phyloP scores from a whole-genome alignment of 495 filamentous ascomycete species.

The Pseudotulostoma volvatum region DNA sequence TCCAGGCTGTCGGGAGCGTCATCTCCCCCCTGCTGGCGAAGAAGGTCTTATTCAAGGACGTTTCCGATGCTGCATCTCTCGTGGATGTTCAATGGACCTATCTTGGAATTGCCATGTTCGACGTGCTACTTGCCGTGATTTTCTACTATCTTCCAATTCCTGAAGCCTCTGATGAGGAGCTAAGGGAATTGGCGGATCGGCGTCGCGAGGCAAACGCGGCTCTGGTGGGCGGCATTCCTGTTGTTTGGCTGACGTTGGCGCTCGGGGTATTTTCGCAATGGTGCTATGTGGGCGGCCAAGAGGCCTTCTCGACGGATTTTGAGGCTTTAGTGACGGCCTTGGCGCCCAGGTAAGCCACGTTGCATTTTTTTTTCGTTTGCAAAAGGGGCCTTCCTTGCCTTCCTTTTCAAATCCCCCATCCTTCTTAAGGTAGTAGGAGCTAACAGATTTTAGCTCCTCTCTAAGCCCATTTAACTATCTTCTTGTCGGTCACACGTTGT shows the following conservation, averaged over 20 bases:
- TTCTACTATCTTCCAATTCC: slow-evolving; percentile 53
- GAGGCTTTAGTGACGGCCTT: slow-evolving; percentile 22
- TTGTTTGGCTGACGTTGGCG: slow-evolving; percentile 41
- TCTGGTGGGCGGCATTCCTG: slow-evolving; percentile 25
- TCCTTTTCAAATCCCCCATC: too few relatives aligned
- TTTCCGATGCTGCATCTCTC: slow-evolving; percentile 35
- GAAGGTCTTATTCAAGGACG: slow-evolving; percentile 41
- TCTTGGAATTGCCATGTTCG: slow-evolving; percentile 50
- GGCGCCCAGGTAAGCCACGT: slow-evolving; percentile 12
- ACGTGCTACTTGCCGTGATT: slow-evolving; percentile 42
- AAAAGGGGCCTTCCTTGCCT: slow-evolving; percentile 23
- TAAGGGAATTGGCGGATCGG: slow-evolving; percentile 37
- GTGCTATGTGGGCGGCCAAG: slow-evolving; percentile 51
- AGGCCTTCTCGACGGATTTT: slow-evolving; percentile 35
- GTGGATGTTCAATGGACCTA: slow-evolving; percentile 59
- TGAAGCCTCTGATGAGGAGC: slow-evolving; percentile 48
- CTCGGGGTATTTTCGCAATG: slow-evolving; percentile 44
- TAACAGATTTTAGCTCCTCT: slow-evolving; percentile 5
- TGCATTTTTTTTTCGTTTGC: neutral
- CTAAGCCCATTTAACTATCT: slow-evolving; percentile 27
- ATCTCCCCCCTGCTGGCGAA: slow-evolving; percentile 45
- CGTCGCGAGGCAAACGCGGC: slow-evolving; percentile 34
- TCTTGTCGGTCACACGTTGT: slow-evolving; percentile 41
- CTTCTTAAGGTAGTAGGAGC: too few relatives aligned
- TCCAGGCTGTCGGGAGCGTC: slow-evolving; percentile 51